phyloP scores from a whole-genome alignment of 1,284 basidiomycete genomes.

The Sporisorium exsertum region DNA sequence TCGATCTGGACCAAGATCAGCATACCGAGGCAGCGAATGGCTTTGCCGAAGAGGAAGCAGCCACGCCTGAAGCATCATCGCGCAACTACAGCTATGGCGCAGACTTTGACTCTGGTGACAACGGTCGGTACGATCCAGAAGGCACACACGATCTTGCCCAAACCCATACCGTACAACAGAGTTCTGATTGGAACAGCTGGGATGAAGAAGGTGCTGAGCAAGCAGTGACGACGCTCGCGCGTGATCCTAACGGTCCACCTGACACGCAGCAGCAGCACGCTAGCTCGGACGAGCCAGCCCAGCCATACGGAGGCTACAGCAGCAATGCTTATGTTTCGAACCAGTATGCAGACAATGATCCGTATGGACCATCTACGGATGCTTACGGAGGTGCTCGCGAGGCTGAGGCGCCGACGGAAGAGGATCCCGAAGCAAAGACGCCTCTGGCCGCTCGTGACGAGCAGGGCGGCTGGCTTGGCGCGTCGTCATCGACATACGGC shows the following conservation, averaged over 20 bases:
- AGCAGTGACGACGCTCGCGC: not conserved
- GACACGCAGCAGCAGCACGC: constrained; percentile 13
- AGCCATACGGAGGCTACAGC: constrained; percentile 14
- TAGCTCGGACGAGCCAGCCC: constrained; percentile 4
- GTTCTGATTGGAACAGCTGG: constrained; percentile 21
- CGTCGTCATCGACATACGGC: constrained; percentile 7
- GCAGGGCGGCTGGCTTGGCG: constrained; percentile 26
- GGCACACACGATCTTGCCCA: not conserved
- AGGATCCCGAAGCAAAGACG: constrained; percentile 29
- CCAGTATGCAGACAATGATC: not conserved
- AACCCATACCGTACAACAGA: constrained; percentile 5
- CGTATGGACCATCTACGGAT: constrained; percentile 5
- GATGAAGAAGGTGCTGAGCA: constrained; percentile 12
- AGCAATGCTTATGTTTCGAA: not conserved
- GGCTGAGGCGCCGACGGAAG: constrained; percentile 10
- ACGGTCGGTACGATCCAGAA: constrained; percentile 12
- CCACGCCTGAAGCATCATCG: constrained; percentile 11
- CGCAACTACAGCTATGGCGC: constrained; percentile 4
- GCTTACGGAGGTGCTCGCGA: constrained; percentile 2
- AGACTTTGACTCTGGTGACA: not conserved
- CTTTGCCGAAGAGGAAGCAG: constrained; percentile 17
- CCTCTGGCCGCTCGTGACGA: constrained; percentile 26
- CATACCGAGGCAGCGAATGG: constrained; percentile 3
- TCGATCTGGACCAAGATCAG: constrained; percentile 17
- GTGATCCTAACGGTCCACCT: constrained; percentile 15